These are phyloP conservation scores for Penicillium robsamsonii DNA, from an alignment of 495 filamentous ascomycete species.

Conservation along the genomic window DNA sequence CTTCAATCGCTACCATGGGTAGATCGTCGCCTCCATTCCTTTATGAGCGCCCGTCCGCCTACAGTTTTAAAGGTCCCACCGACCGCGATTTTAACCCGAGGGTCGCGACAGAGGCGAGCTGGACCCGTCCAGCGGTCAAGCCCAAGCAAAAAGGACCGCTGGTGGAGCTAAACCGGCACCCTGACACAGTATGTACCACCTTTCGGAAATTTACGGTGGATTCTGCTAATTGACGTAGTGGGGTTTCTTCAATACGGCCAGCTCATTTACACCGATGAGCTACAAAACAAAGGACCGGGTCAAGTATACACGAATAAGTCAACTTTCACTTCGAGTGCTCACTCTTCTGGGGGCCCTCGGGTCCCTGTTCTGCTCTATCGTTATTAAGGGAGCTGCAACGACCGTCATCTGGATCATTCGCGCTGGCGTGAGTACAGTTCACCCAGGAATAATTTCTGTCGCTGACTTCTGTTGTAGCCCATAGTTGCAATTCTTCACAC, in stretches of 20 bases:
- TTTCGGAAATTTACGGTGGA: slow-evolving; percentile 12
- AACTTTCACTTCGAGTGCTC: slow-evolving; percentile 62
- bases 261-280: slow-evolving; percentile 63
- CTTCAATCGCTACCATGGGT: slow-evolving; percentile 50
- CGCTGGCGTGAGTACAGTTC: slow-evolving; percentile 60
- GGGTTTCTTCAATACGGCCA: slow-evolving; percentile 49
- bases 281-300: slow-evolving; percentile 65
- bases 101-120: slow-evolving; percentile 72
- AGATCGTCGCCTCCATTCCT: slow-evolving; percentile 68
- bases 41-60: slow-evolving; percentile 58
- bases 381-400: slow-evolving; percentile 61
- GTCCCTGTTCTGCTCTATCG: slow-evolving; percentile 68
- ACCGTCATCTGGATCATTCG: slow-evolving; percentile 72
- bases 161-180: slow-evolving; percentile 75
- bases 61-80: slow-evolving; percentile 49
- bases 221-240: slow-evolving; percentile 20
- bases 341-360: slow-evolving; percentile 67
- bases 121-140: slow-evolving; percentile 50
- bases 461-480: slow-evolving; percentile 47
- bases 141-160: slow-evolving; percentile 70
- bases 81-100: slow-evolving; percentile 76
- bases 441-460: background rate
- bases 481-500: slow-evolving; percentile 67
- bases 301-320: slow-evolving; percentile 59
- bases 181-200: slow-evolving; percentile 62